Base-by-base conservation (phyloP, 495 filamentous ascomycete genomes). In the Daldinia childiae region DNA sequence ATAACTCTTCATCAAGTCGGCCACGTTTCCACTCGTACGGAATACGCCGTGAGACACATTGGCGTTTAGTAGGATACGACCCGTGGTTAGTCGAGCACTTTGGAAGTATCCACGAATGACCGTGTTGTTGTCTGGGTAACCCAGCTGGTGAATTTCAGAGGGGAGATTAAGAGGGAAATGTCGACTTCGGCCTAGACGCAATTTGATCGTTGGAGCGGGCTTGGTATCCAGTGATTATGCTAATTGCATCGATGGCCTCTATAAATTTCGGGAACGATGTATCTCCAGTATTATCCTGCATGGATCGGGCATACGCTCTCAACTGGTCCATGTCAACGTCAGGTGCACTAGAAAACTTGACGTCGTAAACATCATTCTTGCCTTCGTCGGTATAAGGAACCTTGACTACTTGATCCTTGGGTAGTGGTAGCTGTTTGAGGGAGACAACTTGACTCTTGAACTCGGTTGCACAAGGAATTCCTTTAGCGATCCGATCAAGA, bases 71-170 rank as follows among this genome's bases (percentile, higher is more conserved):
- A 92, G 79, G 9, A 91, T 71, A 6, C 90, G 84, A 3, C 87
- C 85, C 3, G 91, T 92, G 8, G 88, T 89, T 0, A 85, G 81
- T 24, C 90, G 88, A 15, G 89, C 86, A 77, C 89, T 92, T 58
- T 89, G 82, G 66, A 91, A 91, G 70, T 86, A 92, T 0, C 91
- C 91, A 56, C 90, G 86, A 0, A 90, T 77, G 3, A 86, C 84
- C 1, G 84, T 41, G 32, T 74, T 78, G 41, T 45, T 24, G 0
- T 72, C 73, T 0, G 67, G 73, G 2, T 9, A 29, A 2, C 64
- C 71, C 11, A 78, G 14, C 1, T 58, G 17, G 2, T 74, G 76
- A 21, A 75, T 73, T 15, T 79, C 70, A 0, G 60, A 50, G 0
- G 69, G 59, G 34, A 73, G 26, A 24, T 78, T 69, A 21, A 79